phyloP scores from a whole-genome alignment of 805 yeast genomes.

The Teunomyces stri region DNA sequence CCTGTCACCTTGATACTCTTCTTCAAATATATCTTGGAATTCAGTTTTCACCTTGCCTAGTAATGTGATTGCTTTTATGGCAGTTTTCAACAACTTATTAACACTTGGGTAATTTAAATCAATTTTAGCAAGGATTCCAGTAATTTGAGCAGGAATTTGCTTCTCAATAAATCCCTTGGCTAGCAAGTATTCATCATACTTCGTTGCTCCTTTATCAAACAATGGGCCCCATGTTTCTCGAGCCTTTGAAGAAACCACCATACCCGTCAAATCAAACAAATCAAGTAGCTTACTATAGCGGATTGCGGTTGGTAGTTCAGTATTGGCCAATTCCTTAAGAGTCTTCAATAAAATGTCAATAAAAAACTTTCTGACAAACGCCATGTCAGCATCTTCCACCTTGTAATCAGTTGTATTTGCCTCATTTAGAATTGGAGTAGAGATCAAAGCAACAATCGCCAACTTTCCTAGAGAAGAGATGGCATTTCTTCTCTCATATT shows the following conservation, averaged over 20 bases:
- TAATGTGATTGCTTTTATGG: constrained; percentile 57
- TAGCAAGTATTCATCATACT: constrained; percentile 60
- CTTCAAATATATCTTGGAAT: constrained; percentile 57
- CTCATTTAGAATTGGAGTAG: constrained; percentile 54
- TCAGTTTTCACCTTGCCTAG: constrained; percentile 56
- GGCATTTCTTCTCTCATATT: constrained; percentile 48
- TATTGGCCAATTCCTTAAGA: constrained; percentile 46
- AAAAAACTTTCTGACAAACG: constrained; percentile 69
- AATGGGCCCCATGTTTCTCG: constrained; percentile 43
- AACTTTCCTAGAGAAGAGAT: constrained; percentile 62
- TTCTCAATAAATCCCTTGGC: constrained; percentile 69
- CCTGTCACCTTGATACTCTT: constrained; percentile 49
- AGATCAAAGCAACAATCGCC: constrained; percentile 59
- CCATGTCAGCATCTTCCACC: constrained; percentile 64
- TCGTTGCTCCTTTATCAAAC: constrained; percentile 46
- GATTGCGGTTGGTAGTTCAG: constrained; percentile 31
- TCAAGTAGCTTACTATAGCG: constrained; percentile 57
- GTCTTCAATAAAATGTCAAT: constrained; percentile 66
- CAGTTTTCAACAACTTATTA: constrained; percentile 54
- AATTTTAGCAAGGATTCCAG: constrained; percentile 58
- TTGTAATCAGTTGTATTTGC: constrained; percentile 44
- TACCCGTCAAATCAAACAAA: constrained; percentile 48
- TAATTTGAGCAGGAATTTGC: constrained; percentile 55
- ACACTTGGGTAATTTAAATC: constrained; percentile 75
- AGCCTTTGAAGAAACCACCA: constrained; percentile 42